Percentiles rank a stretch among this genome's conserved stretches.
phyloP scores from a whole-genome alignment of 257 asterid genomes.

The Thymus mandschuricus region DNA sequence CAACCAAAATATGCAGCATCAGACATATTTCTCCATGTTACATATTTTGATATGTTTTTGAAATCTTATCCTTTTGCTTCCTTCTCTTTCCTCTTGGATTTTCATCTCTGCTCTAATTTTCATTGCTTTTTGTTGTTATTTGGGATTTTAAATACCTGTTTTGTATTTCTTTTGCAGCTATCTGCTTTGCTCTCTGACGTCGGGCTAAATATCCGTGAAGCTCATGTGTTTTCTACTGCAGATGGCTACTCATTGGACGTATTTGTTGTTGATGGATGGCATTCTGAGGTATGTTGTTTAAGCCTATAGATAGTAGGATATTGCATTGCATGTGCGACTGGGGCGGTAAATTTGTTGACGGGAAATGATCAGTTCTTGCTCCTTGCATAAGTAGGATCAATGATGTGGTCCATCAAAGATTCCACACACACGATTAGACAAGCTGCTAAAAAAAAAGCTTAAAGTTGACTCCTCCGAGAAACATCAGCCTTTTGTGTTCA shows the following conservation, averaged over 20 bases:
- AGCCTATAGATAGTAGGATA: constrained; percentile 16
- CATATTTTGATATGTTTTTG: background rate
- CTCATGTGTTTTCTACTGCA: constrained; percentile 90
- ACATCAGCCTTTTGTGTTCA: background rate
- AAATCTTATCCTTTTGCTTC: background rate
- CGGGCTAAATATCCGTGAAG: constrained; percentile 97
- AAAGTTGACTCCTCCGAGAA: too few relatives aligned
- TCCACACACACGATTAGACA: too few relatives aligned
- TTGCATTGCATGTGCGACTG: constrained; percentile 5
- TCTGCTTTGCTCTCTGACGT: constrained; percentile 94
- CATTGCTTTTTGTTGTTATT: background rate
- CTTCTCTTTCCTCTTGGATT: background rate
- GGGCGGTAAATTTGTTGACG: background rate
- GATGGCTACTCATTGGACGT: constrained; percentile 94
- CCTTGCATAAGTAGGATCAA: background rate
- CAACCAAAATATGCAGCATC: constrained; percentile 10
- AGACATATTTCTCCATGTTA: background rate
- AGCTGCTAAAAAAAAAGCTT: too few relatives aligned
- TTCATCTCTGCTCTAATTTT: constrained; percentile 1
- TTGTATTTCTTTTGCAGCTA: constrained; percentile 57
- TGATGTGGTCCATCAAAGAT: too few relatives aligned
- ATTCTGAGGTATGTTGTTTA: constrained; percentile 66
- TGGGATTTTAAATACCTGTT: constrained; percentile 15
- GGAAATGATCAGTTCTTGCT: too few relatives aligned
- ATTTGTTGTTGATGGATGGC: constrained; percentile 98